Base-by-base conservation (phyloP, 352 stramenopile species). In the Pythium rishiriense region DNA sequence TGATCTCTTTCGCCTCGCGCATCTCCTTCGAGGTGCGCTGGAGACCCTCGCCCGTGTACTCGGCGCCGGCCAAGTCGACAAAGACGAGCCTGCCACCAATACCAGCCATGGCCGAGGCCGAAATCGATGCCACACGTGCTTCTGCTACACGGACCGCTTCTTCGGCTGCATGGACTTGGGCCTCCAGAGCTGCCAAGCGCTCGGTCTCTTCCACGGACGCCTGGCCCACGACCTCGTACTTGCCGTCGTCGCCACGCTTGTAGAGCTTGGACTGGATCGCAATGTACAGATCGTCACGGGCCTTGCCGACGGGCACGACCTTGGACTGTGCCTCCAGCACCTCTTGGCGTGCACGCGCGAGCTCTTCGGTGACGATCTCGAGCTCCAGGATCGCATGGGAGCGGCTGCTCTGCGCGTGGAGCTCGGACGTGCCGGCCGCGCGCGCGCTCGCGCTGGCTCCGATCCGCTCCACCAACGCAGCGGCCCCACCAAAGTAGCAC, bases 381-480 rank as follows among this genome's bases (percentile, higher is more conserved):
- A 87, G 61, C 68, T 87, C 75, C 0, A 87, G 42, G 2, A 87
- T 63, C 2, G 75, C 78, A 52, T 85, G 75, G 6, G 75, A 87
- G 4, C 76, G 69, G 43, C 74, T 83, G 54, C 78, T 87, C 45
- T 79, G 72, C 6, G 57, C 25, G 56, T 87, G 78, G 12, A 87
- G 66, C 59, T 87, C 77, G 3, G 76, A 87, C 0, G 77, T 87
- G 12, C 78, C 76, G 11, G 73, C 69, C 4, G 74, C 64, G 4
- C 78, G 76, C 14, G 64, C 47, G 11, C 53, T 52, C 19, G 52
- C 64, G 14, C 65, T 57, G 12, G 58, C 15, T 6, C 33, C 22
- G 29, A 87, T 74, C 41, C 79, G 65, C 0, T 63, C 59, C 5
- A 78, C 0, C 0, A 81, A 49, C 24, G 42, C 52, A 8, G 65